These are phyloP conservation scores for Dysphania ambrosioides DNA, from an alignment of 148 eudicot species.

Conservation along the genomic window DNA sequence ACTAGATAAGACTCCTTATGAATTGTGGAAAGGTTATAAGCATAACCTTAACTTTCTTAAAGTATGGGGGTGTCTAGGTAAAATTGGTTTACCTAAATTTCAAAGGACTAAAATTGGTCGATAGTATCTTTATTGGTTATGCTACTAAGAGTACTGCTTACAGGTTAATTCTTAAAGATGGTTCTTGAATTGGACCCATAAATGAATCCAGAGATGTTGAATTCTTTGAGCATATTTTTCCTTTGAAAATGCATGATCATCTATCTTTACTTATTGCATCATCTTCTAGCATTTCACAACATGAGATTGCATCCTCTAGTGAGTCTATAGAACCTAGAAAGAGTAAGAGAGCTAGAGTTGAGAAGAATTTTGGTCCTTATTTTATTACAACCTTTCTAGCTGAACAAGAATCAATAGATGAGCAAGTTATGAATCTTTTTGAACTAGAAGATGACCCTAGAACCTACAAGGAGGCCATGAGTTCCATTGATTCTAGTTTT, in stretches of 20 bases:
- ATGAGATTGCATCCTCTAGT: not conserved
- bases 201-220: not conserved
- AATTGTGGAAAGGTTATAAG: too few relatives aligned
- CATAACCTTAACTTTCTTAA: too few relatives aligned
- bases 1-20: too few relatives aligned
- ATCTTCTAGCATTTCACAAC: not conserved
- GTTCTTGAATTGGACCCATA: not conserved
- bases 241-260: not conserved
- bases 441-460: not conserved
- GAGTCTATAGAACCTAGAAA: not conserved
- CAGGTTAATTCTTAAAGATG: too few relatives aligned
- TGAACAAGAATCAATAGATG: not conserved
- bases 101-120: not conserved
- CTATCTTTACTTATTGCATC: not conserved
- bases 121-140: not conserved
- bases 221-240: slow-evolving; percentile 2
- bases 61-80: too few relatives aligned
- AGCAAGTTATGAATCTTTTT: not conserved
- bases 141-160: not conserved
- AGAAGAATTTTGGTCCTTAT: too few relatives aligned
- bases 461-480: not conserved
- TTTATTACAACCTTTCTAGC: too few relatives aligned
- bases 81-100: not conserved
- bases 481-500: too few relatives aligned
- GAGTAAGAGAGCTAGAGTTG: too few relatives aligned